Base-by-base conservation (phyloP, 2,329 filamentous ascomycete genomes). In the Tolypocladium capitatum region DNA sequence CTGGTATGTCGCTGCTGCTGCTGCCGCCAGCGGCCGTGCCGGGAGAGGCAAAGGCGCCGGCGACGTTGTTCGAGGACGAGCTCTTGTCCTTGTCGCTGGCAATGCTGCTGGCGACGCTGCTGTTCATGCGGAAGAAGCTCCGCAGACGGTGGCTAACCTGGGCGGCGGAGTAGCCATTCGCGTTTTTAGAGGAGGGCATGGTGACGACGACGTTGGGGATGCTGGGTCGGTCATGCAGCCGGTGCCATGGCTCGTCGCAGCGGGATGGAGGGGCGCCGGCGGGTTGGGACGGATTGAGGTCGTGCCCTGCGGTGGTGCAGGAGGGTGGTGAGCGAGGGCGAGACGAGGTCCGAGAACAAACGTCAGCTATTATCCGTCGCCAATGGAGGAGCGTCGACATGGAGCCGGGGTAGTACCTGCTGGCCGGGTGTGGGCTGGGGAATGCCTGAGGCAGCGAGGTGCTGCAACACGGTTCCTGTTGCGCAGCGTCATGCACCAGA, bases 81-180 rank as follows among this genome's bases (percentile, higher is more conserved):
- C 52, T 75, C 75, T 55, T 75, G 52, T 64, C 83, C 82, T 63
- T 65, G 24, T 64, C 62, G 57, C 65, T 65, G 51, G 65, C 65
- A 56, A 56, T 57, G 48, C 56, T 63, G 52, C 62, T 67, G 42
- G 63, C 63, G 48, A 66, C 63, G 58, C 66, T 75, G 58, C 66
- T 75, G 62, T 75, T 83, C 63, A 84, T 83, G 58, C 80, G 79
- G 66, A 84, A 84, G 70, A 84, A 83, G 64, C 78, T 83, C 70
- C 80, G 82, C 56, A 84, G 64, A 60, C 80, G 81, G 63, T 83
- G 79, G 54, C 79, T 80, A 60, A 84, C 81, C 61, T 81, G 80
- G 60, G 73, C 73, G 57, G 72, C 70, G 55, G 60, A 48, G n/a
- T 56, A 55, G 59, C 71, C 68, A 63, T 70, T 70, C 58, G 70